Evolutionary conservation across 2,329 filamentous ascomycete species (phyloP), one percentile per base, ranked within the genome.

Genomic region (Cladophialophora yegresii): DNA sequence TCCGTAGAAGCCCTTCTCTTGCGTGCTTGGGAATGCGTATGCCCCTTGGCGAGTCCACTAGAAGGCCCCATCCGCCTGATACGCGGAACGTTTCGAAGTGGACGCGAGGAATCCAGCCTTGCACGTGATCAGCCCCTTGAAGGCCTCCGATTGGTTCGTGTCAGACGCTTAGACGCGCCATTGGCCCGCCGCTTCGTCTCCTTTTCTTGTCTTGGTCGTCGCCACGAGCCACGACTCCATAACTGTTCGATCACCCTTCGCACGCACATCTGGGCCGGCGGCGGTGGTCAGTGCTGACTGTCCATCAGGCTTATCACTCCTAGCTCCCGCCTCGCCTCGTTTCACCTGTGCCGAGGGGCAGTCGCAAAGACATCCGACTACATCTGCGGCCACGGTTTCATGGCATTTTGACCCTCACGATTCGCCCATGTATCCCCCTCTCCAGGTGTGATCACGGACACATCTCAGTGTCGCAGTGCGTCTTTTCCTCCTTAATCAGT

Each of bases 381-480:
- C 58, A 16, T 40, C 58, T 32, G 59, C 30, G 32, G 50, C 63
- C 55, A 55, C 16, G 28, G 64, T 66, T 66, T 66, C 64, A 66
- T 40, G 57, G 56, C 28, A 33, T 66, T 66, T 54, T 59, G 26
- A 53, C 56, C 23, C 20, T 32, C 50, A 36, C 32, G 49, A 54
- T 40, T 59, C 13, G 23, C 45, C n/a, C n/a, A 33, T 13, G 9
- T 16, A 23, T 9, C 26, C 47, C 43, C 28, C 22, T 12, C 47
- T 16, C 28, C 16, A 32, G 28, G 23, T 16, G 20, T 59, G 28
- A 36, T 59, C 57, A 59, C 30, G 28, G 10, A 56, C 6, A 23
- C 49, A 2, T 28, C 43, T 50, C 28, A 51, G 13, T 30, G 49
- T 32, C 26, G 49, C 16, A 49, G 28, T n/a, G 30, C 12, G 45